Percentiles rank a stretch among this genome's conserved stretches.
phyloP scores from a whole-genome alignment of 2,329 filamentous ascomycete species.

The Aspergillus pseudonomiae region DNA sequence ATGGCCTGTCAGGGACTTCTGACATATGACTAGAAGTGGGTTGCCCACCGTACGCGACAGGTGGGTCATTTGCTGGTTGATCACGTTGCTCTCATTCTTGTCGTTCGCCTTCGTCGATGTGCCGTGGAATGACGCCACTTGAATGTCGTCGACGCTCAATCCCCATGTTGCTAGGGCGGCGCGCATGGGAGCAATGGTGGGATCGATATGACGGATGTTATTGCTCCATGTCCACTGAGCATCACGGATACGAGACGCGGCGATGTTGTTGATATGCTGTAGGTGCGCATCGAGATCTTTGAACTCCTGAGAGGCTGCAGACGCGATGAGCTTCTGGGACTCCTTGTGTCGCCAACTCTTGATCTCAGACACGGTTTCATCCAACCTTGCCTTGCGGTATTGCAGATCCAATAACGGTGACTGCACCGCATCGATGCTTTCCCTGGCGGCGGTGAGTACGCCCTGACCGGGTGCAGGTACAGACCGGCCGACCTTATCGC shows the following conservation, averaged over 20 bases:
- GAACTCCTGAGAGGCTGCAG: conserved; percentile 43
- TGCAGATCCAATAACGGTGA: conserved; percentile 96
- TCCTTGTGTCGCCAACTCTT: conserved; percentile 96
- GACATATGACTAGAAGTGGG: conserved; percentile 91
- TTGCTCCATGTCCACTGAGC: conserved; percentile 94
- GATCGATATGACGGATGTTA: conserved; percentile 97
- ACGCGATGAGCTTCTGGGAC: conserved; percentile 69
- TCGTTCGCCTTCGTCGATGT: conserved; percentile 98
- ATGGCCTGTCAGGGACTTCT: conserved; percentile 96
- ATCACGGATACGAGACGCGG: neutral
- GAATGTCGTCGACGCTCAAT: conserved; percentile 93
- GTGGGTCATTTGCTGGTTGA: conserved; percentile 94
- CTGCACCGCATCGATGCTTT: conserved; percentile 87
- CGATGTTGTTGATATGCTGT: conserved; percentile 35
- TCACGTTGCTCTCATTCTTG: conserved; percentile 98
- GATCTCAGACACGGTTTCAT: conserved; percentile 90
- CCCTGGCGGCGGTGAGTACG: conserved; percentile 92
- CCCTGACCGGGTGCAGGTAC: conserved; percentile 95
- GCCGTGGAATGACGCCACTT: conserved; percentile 96
- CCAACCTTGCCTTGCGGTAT: conserved; percentile 92
- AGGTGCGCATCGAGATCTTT: conserved; percentile 80
- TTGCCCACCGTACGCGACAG: conserved; percentile 96
- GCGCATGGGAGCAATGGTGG: conserved; percentile 89
- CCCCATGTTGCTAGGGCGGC: conserved; percentile 97
- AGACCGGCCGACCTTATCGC: conserved; percentile 98